Base-by-base conservation (phyloP, 768 basidiomycete genomes). In the Mrakia gelida region DNA sequence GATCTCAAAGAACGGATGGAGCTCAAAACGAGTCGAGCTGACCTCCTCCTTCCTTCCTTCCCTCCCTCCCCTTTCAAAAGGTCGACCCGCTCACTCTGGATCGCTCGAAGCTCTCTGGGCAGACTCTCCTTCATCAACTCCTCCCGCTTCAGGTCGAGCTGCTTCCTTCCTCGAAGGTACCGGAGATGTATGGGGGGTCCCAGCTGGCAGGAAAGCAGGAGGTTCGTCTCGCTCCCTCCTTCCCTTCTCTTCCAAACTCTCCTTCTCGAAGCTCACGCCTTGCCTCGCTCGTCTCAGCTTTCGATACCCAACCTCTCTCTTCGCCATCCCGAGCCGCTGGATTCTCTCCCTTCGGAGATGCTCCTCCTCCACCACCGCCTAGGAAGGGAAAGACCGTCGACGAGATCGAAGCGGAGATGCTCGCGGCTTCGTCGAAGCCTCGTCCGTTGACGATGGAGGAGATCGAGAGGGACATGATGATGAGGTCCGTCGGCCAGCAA, bases 371-470 rank as follows among this genome's bases (percentile, higher is more conserved):
- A 3, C 63, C 61, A 32, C 68, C 41, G 23, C 32, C 34, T 15
- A 75, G 43, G 65, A 67, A 67, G 2, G 49, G 76, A 54, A 81
- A 81, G 76, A 84, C 83, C 9, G 77, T 84, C 26, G 83, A 84
- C 26, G 83, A 84, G 75, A 82, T 84, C 62, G 83, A 84, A 79
- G 83, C 83, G 0, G 83, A 84, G 80, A 59, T 83, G 80, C 68
- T 80, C 32, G 77, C 79, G 1, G 73, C 71, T 34, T 52, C 63
- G 43, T 79, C 76, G 11, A 82, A 76, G 28, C 82, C 81, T 7
- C 81, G 82, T 71, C 83, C 83, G 77, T 81, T 82, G 80, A 83
- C 84, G 7, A 80, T 85, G n/a, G 84, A 83, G 59, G 84, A 85
- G 81, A 85, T 85, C 71, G 84, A 85, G 73, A 81, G 81, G 15